These are phyloP conservation scores for Musa beccarii DNA, from an alignment of 176 grass and related monocot genomes.

Conservation along the genomic window DNA sequence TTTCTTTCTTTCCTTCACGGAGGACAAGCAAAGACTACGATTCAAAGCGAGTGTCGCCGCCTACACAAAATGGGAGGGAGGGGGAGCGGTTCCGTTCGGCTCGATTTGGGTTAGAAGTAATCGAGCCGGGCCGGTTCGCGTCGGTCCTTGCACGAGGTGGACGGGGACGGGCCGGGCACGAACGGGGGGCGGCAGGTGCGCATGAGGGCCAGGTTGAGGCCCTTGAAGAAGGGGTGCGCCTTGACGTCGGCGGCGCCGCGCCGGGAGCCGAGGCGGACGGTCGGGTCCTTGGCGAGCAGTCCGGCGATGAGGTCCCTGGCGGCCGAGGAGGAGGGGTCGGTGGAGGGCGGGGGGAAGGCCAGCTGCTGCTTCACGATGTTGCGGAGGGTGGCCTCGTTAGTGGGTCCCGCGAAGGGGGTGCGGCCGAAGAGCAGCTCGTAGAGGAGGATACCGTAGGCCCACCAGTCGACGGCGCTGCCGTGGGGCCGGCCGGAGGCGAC, in stretches of 20 bases:
- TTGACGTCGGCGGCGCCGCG: constrained; percentile 78
- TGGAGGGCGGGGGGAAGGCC: constrained; percentile 22
- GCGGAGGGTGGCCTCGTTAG: constrained; percentile 58
- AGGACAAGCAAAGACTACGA: no score
- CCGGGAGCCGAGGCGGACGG: constrained; percentile 39
- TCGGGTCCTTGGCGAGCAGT: constrained; percentile 70
- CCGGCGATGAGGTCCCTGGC: constrained; percentile 67
- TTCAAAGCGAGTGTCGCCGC: no score
- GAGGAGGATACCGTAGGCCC: constrained; percentile 96
- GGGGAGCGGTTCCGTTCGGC: neutral
- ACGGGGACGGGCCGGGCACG: constrained; percentile 31
- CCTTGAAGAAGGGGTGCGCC: constrained; percentile 74
- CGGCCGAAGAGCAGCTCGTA: constrained; percentile 80
- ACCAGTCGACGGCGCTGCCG: constrained; percentile 94
- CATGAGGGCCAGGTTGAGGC: constrained; percentile 72
- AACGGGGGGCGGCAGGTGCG: constrained; percentile 55
- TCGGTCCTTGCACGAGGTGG: neutral
- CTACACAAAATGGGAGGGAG: no score
- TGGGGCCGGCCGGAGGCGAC: constrained; percentile 58
- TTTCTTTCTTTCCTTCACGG: no score
- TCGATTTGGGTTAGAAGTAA: neutral
- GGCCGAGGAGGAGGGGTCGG: neutral
- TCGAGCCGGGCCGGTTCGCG: constrained; percentile 21
- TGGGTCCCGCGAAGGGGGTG: constrained; percentile 67
- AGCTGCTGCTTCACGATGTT: constrained; percentile 66